Evolutionary conservation across 2,329 filamentous ascomycete genomes (phyloP).

Genomic region (Celoporthe dispersa): DNA sequence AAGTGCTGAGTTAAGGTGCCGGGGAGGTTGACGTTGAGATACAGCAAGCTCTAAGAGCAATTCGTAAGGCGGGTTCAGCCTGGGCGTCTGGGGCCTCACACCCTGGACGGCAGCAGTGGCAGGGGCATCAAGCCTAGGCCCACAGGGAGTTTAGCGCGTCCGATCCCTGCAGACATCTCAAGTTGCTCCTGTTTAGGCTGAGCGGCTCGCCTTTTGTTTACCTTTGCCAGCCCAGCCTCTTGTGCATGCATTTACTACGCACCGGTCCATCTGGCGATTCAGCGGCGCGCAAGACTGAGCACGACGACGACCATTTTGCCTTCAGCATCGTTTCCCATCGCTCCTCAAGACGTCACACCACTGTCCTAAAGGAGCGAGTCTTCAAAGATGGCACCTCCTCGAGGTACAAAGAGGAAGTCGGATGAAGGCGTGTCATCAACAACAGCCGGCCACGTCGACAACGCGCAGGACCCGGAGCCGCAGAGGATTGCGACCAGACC

Average conservation of each 20-base stretch:
- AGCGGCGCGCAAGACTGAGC: neutral
- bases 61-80: conserved; percentile 34
- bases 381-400: conserved; percentile 53
- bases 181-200: too few species aligned
- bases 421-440: conserved; percentile 38
- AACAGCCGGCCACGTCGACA: conserved; percentile 32
- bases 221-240: conserved; percentile 20
- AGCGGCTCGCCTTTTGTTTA: conserved; percentile 30
- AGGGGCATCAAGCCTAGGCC: conserved; percentile 4
- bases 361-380: conserved; percentile 27
- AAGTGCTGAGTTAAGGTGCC: conserved; percentile 7
- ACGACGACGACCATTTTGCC: neutral
- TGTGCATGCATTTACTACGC: neutral
- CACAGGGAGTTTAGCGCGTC: conserved; percentile 9
- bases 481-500: conserved; percentile 41
- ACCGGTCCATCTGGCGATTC: neutral
- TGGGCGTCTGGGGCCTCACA: conserved; percentile 25
- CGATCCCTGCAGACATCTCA: conserved; percentile 4
- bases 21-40: conserved; percentile 14
- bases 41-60: conserved; percentile 11
- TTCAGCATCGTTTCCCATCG: neutral
- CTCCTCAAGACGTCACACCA: neutral
- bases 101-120: conserved; percentile 17
- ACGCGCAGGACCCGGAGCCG: conserved; percentile 32
- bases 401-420: conserved; percentile 52